Percentiles rank a stretch among this genome's conserved stretches.
These are phyloP conservation scores for Lentinula detonsa DNA, from an alignment of 768 basidiomycete genomes.

Conservation along the genomic window DNA sequence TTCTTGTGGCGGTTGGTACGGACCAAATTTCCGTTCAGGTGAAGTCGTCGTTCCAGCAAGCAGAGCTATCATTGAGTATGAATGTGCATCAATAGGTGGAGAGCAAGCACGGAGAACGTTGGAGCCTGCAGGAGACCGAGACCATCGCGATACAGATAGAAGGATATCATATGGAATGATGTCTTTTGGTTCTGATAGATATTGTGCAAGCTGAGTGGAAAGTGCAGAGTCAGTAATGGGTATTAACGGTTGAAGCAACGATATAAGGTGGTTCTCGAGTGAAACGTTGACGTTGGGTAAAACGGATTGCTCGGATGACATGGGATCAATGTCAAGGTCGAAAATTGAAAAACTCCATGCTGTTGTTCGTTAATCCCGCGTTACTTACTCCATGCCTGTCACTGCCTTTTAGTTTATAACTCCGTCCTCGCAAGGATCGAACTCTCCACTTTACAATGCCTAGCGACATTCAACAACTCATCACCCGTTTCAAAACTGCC, in stretches of 20 bases:
- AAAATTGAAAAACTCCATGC: background rate
- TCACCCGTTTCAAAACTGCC: conserved; percentile 32
- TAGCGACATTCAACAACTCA: background rate
- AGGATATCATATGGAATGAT: conserved; percentile 61
- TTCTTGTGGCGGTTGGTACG: conserved; percentile 37
- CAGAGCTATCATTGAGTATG: conserved; percentile 67
- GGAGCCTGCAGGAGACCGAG: conserved; percentile 44
- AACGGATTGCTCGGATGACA: background rate
- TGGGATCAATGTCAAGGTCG: background rate
- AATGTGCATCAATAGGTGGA: conserved; percentile 41
- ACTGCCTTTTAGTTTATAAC: background rate
- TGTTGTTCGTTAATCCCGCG: background rate
- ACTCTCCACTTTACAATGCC: background rate
- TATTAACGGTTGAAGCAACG: conserved; percentile 39
- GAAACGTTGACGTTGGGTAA: conserved; percentile 49
- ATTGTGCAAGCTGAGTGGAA: conserved; percentile 31
- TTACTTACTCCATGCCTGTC: background rate
- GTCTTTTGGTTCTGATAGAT: conserved; percentile 26
- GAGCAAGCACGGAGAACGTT: conserved; percentile 23
- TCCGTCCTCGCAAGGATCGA: background rate
- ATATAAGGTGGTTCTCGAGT: conserved; percentile 57
- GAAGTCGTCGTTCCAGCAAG: conserved; percentile 78
- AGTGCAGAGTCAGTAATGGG: conserved; percentile 40
- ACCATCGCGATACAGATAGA: conserved; percentile 60
- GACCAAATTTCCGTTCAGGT: conserved; percentile 64